phyloP scores from a whole-genome alignment of 306 rosid species.

The Cicer judaicum region DNA sequence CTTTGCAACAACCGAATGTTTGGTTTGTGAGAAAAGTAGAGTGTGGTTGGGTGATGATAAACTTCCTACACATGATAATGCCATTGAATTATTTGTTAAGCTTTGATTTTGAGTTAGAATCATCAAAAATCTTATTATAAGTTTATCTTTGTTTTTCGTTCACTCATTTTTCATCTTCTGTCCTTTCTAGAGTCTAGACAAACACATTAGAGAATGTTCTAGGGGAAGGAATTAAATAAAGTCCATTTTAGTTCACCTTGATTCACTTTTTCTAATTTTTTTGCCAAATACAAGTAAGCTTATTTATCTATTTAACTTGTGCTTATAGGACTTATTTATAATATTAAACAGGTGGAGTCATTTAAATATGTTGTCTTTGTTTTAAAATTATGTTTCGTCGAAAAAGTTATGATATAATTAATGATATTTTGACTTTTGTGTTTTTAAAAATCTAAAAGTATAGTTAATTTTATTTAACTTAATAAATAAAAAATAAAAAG shows the following conservation, averaged over 20 bases:
- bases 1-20: conserved; percentile 5
- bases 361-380: too few species aligned
- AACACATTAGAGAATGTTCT: background rate
- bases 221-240: background rate
- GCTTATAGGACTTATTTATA: too few species aligned
- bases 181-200: conserved; percentile 17
- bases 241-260: background rate
- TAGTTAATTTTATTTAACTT: too few species aligned
- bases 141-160: conserved; percentile 33
- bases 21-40: conserved; percentile 39
- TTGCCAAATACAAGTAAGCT: background rate
- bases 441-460: too few species aligned
- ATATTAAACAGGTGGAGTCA: too few species aligned
- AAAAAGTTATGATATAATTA: too few species aligned
- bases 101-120: conserved; percentile 26
- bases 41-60: conserved; percentile 26
- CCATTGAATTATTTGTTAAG: background rate
- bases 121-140: background rate
- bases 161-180: conserved; percentile 56
- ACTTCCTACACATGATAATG: conserved; percentile 43
- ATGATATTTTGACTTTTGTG: too few species aligned
- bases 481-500: too few species aligned
- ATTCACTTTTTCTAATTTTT: background rate
- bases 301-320: too few species aligned
- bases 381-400: too few species aligned